Base-by-base conservation (phyloP, 1,139 yeast genomes). In the Debaryomyces udenii region DNA sequence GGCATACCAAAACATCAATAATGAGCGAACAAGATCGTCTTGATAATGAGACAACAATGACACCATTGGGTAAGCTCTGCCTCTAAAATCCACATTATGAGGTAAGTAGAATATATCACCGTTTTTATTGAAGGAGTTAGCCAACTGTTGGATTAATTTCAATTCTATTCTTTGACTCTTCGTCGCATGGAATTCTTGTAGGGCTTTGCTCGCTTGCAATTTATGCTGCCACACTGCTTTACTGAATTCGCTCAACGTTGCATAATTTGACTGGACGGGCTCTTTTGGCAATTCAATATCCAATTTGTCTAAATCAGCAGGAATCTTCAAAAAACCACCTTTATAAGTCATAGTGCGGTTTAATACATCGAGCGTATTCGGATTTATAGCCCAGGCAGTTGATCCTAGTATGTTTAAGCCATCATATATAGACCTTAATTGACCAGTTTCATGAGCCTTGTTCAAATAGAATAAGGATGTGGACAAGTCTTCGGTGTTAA, bases 91-190 rank as follows among this genome's bases (percentile, higher is more conserved):
- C 27, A 68, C 50, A 10, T 56, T 50, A 45, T 71, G 74, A 3
- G 76, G 76, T 29, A 68, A 56, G 47, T 59, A 73, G n/a, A 73
- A 45, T 23, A 62, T 52, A 31, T 69, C 74, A 6, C 75, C 76
- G 46, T 64, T 64, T 14, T 47, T 46, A 10, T 55, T 58, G 35
- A 59, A 61, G 0, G 69, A 56, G 15, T 59, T 56, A 3, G 68
- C 66, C 4, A 66, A 42, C 26, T 41, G 28, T n/a, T 44, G 49
- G 1, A 62, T 43, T 43, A 55, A 45, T 18, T 62, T 56, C 39
- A 54, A 57, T 32, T 54, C 55, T 5, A 49, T 44, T 22, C 75
- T 46, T 24, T 51, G 49, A 3, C 57, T 48, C 27, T 51, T 52
- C 3, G 50, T 29, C 11, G 54, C 61, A 26, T 50, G 49, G 35